phyloP scores from a whole-genome alignment of 352 stramenopile genomes.

The Pythium sukuiense region DNA sequence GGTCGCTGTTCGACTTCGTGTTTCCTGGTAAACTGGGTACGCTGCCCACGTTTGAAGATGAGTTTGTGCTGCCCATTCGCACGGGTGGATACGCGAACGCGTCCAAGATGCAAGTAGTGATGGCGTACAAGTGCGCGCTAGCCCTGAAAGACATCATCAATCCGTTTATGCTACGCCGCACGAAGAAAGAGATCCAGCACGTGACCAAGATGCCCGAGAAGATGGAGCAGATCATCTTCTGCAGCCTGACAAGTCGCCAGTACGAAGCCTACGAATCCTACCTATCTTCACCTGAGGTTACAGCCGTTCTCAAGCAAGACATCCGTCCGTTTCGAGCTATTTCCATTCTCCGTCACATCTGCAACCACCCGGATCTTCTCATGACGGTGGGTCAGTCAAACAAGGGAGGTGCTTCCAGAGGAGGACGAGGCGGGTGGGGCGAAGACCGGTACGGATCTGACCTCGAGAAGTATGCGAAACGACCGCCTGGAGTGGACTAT shows the following conservation, averaged over 20 bases:
- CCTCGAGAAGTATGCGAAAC: conserved; percentile 12
- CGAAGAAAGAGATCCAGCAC: conserved; percentile 94
- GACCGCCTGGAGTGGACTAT: conserved; percentile 26
- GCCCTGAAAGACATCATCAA: conserved; percentile 96
- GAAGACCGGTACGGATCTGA: conserved; percentile 34
- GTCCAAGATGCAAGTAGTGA: conserved; percentile 93
- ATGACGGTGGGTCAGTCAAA: conserved; percentile 56
- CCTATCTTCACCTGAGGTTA: conserved; percentile 91
- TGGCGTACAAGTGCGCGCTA: conserved; percentile 96
- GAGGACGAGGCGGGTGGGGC: neutral
- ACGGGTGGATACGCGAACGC: conserved; percentile 92
- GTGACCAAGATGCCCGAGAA: conserved; percentile 94
- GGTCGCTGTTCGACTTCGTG: conserved; percentile 99
- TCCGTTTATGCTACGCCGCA: conserved; percentile 94
- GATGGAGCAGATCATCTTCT: conserved; percentile 99
- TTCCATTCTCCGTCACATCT: conserved; percentile 97
- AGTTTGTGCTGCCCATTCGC: conserved; percentile 97
- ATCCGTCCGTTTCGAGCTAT: conserved; percentile 91
- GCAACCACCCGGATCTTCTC: conserved; percentile 97
- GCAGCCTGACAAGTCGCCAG: conserved; percentile 89
- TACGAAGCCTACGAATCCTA: conserved; percentile 91
- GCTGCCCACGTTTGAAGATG: conserved; percentile 96
- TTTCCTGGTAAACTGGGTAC: conserved; percentile 97
- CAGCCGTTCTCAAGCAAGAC: conserved; percentile 82
- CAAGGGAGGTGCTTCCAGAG: conserved; percentile 8